These are phyloP conservation scores for Cylindrotheca closterium DNA, from an alignment of 108 stramenopile species.

Conservation along the genomic window DNA sequence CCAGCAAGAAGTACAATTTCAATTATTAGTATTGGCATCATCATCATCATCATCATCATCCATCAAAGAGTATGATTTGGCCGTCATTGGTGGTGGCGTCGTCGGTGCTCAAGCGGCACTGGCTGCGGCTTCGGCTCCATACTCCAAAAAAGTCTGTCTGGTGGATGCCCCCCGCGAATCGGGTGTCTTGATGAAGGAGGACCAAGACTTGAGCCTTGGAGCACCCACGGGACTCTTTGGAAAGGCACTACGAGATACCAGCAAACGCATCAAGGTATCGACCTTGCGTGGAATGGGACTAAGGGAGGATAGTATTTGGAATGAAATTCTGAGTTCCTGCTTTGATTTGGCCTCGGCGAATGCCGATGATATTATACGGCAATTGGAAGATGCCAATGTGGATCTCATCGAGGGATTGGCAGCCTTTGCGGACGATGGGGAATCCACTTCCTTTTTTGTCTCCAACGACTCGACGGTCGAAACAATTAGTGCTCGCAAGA, in stretches of 20 bases:
- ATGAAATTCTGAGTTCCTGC: conserved; percentile 70
- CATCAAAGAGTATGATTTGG: conserved; percentile 53
- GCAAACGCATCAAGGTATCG: conserved; percentile 68
- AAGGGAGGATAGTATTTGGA: conserved; percentile 77
- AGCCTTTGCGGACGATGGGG: conserved; percentile 55
- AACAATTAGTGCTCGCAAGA: conserved; percentile 41
- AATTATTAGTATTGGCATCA: too few species aligned
- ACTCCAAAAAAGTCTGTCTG: conserved; percentile 53
- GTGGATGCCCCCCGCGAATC: conserved; percentile 73
- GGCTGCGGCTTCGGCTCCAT: conserved; percentile 37
- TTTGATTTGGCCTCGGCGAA: conserved; percentile 70
- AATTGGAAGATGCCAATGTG: conserved; percentile 63
- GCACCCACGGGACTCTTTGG: conserved; percentile 73
- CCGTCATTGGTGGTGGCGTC: conserved; percentile 71
- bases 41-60: background rate
- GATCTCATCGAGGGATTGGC: conserved; percentile 61
- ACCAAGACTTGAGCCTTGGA: conserved; percentile 71
- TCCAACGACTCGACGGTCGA: conserved; percentile 10
- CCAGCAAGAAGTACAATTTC: too few species aligned
- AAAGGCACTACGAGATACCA: conserved; percentile 77
- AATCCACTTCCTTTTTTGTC: conserved; percentile 42
- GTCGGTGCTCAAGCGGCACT: conserved; percentile 76
- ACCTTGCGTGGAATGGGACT: conserved; percentile 74
- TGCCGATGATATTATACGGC: conserved; percentile 59
- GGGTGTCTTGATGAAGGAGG: conserved; percentile 63